A percentile compares a stretch with the other conserved stretches of the same genome.
These are phyloP conservation scores for Papiliotrema laurentii DNA, from an alignment of 1,284 basidiomycete genomes.

Conservation along the genomic window DNA sequence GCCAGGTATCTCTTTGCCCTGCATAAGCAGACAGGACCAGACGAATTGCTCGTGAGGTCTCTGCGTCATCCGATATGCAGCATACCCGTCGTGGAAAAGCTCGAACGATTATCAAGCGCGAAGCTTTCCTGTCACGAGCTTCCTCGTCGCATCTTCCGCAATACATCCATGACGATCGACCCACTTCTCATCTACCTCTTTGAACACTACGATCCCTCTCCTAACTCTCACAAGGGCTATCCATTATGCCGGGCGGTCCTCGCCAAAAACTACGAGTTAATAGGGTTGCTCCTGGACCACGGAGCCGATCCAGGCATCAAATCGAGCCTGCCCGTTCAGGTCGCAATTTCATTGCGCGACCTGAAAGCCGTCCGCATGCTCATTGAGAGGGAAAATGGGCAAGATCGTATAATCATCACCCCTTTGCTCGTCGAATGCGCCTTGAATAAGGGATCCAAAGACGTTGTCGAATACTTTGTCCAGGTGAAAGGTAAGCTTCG, in stretches of 20 bases:
- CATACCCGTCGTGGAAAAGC: slow-evolving; percentile 24
- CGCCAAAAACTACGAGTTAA: slow-evolving; percentile 59
- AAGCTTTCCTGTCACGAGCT: slow-evolving; percentile 27
- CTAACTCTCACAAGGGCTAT: slow-evolving; percentile 68
- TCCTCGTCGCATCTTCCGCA: slow-evolving; percentile 41
- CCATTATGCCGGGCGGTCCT: slow-evolving; percentile 70
- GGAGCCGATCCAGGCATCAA: slow-evolving; percentile 65
- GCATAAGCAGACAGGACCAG: slow-evolving; percentile 19
- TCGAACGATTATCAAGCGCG: slow-evolving; percentile 7
- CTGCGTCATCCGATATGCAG: slow-evolving; percentile 33
- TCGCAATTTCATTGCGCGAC: slow-evolving; percentile 66
- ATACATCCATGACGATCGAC: slow-evolving; percentile 15
- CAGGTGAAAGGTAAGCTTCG: slow-evolving; percentile 59
- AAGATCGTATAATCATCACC: slow-evolving; percentile 11
- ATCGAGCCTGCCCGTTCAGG: slow-evolving; percentile 59
- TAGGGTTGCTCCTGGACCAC: slow-evolving; percentile 63
- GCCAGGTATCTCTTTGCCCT: slow-evolving; percentile 31
- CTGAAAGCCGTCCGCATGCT: slow-evolving; percentile 65
- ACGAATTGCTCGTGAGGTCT: slow-evolving; percentile 22
- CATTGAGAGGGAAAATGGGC: slow-evolving; percentile 55
- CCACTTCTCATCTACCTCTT: slow-evolving; percentile 46
- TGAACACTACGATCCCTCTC: slow-evolving; percentile 39
- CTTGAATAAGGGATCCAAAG: slow-evolving; percentile 54
- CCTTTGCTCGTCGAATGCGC: slow-evolving; percentile 31
- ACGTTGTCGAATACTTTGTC: slow-evolving; percentile 65